Evolutionary conservation across 2,329 filamentous ascomycete species (phyloP), one percentile per base, ranked within the genome.

Genomic region (Fusarium sp.): DNA sequence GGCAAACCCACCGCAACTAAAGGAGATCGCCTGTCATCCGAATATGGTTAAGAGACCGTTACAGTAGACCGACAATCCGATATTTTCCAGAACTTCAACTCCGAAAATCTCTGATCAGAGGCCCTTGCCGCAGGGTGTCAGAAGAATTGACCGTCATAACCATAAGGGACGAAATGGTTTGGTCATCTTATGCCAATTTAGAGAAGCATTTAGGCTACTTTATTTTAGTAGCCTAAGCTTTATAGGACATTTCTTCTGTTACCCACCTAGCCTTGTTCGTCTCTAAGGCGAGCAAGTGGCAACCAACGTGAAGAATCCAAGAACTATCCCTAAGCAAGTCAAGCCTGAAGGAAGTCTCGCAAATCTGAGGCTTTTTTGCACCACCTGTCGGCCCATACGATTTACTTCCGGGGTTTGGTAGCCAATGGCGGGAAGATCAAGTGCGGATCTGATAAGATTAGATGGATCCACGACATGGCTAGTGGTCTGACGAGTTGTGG

Each of bases 371-470:
- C 53, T 44, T 57, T 60, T 57, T 56, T 12, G 13, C 18, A 14
- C 4, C 20, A 45, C 20, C 24, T 41, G 49, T 62, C 54, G 57
- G 53, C n/a, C 53, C 55, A 57, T 7, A 37, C 25, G 12, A 47
- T 27, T 47, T 47, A 18, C 12, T 9, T 7, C 20, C 45, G 25
- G 45, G 25, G 10, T 47, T 3, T 47, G 25, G 25, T 11, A 29
- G 45, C 45, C 45, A 47, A 47, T 47, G 18, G 13, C 8, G n/a
- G 6, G 7, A 20, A 29, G 13, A 47, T 47, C 45, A 14, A n/a
- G 8, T 30, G 45, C 45, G 45, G 45, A 72, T 74, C 72, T 69
- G 69, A 72, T 74, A 69, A 74, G 71, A 74, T 72, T 74, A 74
- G 72, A 74, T 74, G 71, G 52, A 49, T 51, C 68, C 45, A 42